A percentile compares a stretch with the other conserved stretches of the same genome.
These are phyloP conservation scores for Wickerhamomyces ciferrii DNA, from an alignment of 805 yeast genomes.

Conservation along the genomic window DNA sequence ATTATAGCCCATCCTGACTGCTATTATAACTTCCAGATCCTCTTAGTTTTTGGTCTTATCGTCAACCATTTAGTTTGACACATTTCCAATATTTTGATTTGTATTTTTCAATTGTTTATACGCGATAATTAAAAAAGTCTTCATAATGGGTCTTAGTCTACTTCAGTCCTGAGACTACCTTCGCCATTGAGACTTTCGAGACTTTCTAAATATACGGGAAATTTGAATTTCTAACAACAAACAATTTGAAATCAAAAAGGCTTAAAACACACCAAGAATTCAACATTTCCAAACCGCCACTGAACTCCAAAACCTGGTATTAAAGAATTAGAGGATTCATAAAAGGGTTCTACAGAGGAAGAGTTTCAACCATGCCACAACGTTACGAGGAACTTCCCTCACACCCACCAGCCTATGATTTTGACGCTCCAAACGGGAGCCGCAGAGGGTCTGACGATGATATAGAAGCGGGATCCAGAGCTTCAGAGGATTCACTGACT, in stretches of 20 bases:
- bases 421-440: neutral
- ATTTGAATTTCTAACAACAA: too few species aligned
- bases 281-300: neutral
- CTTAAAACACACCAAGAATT: neutral
- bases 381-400: constrained; percentile 19
- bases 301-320: too few species aligned
- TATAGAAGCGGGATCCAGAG: neutral
- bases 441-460: constrained; percentile 1
- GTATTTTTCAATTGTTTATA: neutral
- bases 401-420: constrained; percentile 26
- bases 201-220: neutral
- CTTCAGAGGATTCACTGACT: constrained; percentile 2
- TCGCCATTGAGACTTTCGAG: neutral
- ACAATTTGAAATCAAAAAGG: neutral
- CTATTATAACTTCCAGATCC: neutral
- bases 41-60: neutral
- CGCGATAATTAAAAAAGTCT: neutral
- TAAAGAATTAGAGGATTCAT: neutral
- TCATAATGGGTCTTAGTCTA: too few species aligned
- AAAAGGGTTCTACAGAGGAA: neutral
- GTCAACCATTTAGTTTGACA: neutral
- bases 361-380: neutral
- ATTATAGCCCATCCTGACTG: constrained; percentile 19
- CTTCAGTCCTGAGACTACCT: neutral
- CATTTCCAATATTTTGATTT: neutral